A percentile compares a stretch with the other conserved stretches of the same genome.
These are phyloP conservation scores for Psilocybe tampanensis DNA, from an alignment of 768 basidiomycete genomes.

Conservation along the genomic window DNA sequence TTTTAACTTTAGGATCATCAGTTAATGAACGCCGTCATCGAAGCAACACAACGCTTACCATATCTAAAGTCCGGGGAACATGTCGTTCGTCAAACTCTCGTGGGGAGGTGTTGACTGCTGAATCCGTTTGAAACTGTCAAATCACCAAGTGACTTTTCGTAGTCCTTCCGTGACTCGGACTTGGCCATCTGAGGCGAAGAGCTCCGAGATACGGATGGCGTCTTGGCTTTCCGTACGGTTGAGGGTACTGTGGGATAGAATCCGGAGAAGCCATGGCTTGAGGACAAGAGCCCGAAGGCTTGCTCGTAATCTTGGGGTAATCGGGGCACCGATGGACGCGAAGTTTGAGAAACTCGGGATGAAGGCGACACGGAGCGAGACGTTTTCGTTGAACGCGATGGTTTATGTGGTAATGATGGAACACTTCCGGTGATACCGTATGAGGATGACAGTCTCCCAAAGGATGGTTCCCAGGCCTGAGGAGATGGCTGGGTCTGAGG, in stretches of 20 bases:
- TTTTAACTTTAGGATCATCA: no score
- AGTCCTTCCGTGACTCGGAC: conserved; percentile 23
- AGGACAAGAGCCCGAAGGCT: conserved; percentile 23
- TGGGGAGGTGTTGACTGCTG: background rate
- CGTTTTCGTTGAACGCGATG: background rate
- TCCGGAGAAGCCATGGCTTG: conserved; percentile 12
- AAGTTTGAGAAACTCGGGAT: no score
- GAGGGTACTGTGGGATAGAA: conserved; percentile 8
- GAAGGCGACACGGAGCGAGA: background rate
- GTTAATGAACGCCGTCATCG: background rate
- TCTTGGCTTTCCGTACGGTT: conserved; percentile 8
- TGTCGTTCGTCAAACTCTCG: background rate
- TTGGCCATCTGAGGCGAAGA: background rate
- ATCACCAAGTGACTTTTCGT: conserved; percentile 23
- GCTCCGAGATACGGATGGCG: background rate
- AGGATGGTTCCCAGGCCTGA: conserved; percentile 29
- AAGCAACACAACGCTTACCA: background rate
- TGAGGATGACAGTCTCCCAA: conserved; percentile 21
- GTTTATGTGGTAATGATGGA: conserved; percentile 12
- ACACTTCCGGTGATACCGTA: conserved; percentile 13
- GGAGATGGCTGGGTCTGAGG: background rate
- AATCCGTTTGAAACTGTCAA: background rate
- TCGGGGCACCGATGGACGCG: background rate
- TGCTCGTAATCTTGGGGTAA: conserved; percentile 26
- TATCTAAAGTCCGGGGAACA: no score